These are phyloP conservation scores for Rhytidhysteron rufulum DNA, from an alignment of 2,329 filamentous ascomycete species.

Conservation along the genomic window DNA sequence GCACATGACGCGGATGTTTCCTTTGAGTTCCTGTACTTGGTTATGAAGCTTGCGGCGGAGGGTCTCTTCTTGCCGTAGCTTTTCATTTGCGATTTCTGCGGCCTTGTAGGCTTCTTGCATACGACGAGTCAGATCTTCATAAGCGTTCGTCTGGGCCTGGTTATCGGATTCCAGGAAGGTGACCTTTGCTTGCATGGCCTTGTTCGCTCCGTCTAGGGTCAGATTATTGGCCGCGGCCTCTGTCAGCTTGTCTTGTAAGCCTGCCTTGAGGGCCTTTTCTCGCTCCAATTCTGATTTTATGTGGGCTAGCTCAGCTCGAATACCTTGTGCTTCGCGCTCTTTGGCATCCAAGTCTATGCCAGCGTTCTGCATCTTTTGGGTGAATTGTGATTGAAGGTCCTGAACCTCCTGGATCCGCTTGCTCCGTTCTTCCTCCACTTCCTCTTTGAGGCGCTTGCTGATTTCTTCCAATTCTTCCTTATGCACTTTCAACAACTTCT, in stretches of 20 bases:
- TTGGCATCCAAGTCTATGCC: conserved; percentile 51
- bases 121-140: conserved; percentile 73
- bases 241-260: conserved; percentile 53
- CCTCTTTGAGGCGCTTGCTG: conserved; percentile 59
- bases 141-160: conserved; percentile 83
- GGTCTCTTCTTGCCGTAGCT: conserved; percentile 86
- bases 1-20: conserved; percentile 98
- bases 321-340: conserved; percentile 49
- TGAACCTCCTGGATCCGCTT: conserved; percentile 60
- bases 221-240: conserved; percentile 38
- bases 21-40: conserved; percentile 95
- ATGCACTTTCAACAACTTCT: conserved; percentile 58
- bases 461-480: conserved; percentile 65
- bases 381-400: conserved; percentile 55
- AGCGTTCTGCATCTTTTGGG: conserved; percentile 47
- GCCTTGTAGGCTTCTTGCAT: conserved; percentile 72
- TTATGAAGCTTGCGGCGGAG: conserved; percentile 90
- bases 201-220: conserved; percentile 69
- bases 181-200: conserved; percentile 74
- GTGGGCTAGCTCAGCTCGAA: conserved; percentile 51
- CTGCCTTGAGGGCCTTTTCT: conserved; percentile 60
- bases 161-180: conserved; percentile 87
- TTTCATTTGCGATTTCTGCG: conserved; percentile 70
- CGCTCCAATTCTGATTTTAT: conserved; percentile 41
- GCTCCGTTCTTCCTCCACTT: conserved; percentile 63